Evolutionary conservation across 2,329 filamentous ascomycete genomes (phyloP).

Genomic region (Scopulariopsis brevicaulis): DNA sequence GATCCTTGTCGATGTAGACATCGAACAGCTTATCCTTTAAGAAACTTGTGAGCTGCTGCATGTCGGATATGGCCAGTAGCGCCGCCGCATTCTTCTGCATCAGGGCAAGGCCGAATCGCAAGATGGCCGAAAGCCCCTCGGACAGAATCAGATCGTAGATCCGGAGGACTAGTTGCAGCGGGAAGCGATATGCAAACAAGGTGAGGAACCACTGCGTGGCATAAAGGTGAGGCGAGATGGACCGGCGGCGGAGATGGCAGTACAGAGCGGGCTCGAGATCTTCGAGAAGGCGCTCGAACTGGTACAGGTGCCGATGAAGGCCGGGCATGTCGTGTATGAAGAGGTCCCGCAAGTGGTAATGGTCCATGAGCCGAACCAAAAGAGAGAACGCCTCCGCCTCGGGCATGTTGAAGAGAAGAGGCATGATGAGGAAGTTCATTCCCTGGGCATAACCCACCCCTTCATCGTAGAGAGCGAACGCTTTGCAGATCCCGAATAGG

Average conservation of each 20-base stretch:
- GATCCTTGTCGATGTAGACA: constrained; percentile 90
- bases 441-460: constrained; percentile 93
- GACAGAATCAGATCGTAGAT: constrained; percentile 94
- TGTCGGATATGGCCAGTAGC: constrained; percentile 77
- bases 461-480: constrained; percentile 92
- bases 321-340: constrained; percentile 96
- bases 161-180: constrained; percentile 85
- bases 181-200: constrained; percentile 96
- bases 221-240: constrained; percentile 85
- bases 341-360: constrained; percentile 84
- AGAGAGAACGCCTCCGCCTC: constrained; percentile 95
- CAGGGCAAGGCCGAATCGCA: constrained; percentile 88
- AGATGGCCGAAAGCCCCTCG: constrained; percentile 83
- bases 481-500: constrained; percentile 91
- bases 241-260: constrained; percentile 80
- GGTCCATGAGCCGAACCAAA: constrained; percentile 89
- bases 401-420: constrained; percentile 93
- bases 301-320: constrained; percentile 83
- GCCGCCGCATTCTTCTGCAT: constrained; percentile 87
- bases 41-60: constrained; percentile 79
- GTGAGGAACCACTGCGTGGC: constrained; percentile 99
- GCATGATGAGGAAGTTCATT: constrained; percentile 98
- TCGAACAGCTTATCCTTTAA: constrained; percentile 93
- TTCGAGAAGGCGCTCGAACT: constrained; percentile 89
- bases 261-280: constrained; percentile 90